Percentiles rank a stretch among this genome's conserved stretches.
Conservation (phyloP, 2,329 filamentous ascomycete species). For the Fusarium brachygibbosum region DNA sequence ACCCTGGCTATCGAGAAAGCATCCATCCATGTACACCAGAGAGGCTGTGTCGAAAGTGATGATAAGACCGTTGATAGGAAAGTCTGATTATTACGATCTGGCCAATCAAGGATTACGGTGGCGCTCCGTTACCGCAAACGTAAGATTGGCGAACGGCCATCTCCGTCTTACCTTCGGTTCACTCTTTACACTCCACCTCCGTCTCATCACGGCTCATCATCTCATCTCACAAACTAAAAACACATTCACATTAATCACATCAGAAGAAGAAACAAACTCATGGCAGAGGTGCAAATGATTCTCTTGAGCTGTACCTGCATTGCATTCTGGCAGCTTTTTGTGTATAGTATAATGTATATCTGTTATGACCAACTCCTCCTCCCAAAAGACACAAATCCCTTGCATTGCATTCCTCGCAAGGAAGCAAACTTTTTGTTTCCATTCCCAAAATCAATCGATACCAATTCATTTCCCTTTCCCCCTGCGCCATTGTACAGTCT, state of each 20-base stretch:
- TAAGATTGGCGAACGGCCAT: background rate
- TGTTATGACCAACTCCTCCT: constrained; percentile 32
- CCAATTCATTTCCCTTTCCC: constrained; percentile 17
- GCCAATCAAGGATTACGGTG: background rate
- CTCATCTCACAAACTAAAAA: background rate
- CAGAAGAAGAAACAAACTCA: background rate
- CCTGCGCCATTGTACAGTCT: constrained; percentile 42
- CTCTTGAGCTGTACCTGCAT: constrained; percentile 46
- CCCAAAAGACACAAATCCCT: constrained; percentile 18
- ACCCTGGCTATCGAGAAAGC: background rate
- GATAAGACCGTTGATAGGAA: background rate
- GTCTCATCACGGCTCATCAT: background rate
- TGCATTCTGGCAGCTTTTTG: constrained; percentile 47
- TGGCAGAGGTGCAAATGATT: constrained; percentile 34
- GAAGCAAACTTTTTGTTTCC: constrained; percentile 45
- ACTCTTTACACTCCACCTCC: too few species aligned
- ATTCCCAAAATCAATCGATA: constrained; percentile 15
- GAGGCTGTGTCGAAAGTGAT: background rate
- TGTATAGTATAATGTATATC: constrained; percentile 51
- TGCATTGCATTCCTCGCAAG: constrained; percentile 40
- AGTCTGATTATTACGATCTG: background rate
- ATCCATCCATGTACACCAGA: background rate
- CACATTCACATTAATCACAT: background rate
- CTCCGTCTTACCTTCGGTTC: background rate
- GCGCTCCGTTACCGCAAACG: background rate